Evolutionary conservation across 2,329 filamentous ascomycete species (phyloP).

Genomic region (Fonsecaea erecta): DNA sequence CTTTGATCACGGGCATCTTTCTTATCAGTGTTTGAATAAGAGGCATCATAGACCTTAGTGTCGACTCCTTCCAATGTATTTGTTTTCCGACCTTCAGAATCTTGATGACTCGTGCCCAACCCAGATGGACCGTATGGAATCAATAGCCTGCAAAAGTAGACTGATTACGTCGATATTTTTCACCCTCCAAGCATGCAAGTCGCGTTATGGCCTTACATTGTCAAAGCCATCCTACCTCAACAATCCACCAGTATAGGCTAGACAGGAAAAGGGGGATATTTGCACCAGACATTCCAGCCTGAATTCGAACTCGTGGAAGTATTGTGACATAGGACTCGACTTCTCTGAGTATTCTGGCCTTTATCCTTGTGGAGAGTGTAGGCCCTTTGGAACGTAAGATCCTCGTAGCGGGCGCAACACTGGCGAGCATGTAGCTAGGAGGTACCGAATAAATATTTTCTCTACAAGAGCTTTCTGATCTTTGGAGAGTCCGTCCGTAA

Average conservation of each 20-base stretch:
- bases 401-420: neutral
- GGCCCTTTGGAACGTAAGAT: neutral
- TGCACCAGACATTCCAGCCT: neutral
- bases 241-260: neutral
- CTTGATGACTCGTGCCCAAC: neutral
- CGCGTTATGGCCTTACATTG: neutral
- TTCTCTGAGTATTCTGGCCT: neutral
- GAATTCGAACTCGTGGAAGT: neutral
- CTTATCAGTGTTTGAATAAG: neutral
- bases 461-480: neutral
- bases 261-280: neutral
- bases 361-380: neutral
- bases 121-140: neutral
- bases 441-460: neutral
- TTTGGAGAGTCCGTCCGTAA: neutral
- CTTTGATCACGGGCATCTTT: conserved; percentile 16
- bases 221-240: neutral
- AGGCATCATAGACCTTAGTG: conserved; percentile 19
- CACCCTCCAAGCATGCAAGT: neutral
- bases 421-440: no score
- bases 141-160: neutral
- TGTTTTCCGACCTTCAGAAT: neutral
- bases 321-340: neutral
- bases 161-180: neutral
- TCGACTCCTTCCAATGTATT: conserved; percentile 11